These are phyloP conservation scores for Beauveria caledonica DNA, from an alignment of 2,329 filamentous ascomycete species.

Conservation along the genomic window DNA sequence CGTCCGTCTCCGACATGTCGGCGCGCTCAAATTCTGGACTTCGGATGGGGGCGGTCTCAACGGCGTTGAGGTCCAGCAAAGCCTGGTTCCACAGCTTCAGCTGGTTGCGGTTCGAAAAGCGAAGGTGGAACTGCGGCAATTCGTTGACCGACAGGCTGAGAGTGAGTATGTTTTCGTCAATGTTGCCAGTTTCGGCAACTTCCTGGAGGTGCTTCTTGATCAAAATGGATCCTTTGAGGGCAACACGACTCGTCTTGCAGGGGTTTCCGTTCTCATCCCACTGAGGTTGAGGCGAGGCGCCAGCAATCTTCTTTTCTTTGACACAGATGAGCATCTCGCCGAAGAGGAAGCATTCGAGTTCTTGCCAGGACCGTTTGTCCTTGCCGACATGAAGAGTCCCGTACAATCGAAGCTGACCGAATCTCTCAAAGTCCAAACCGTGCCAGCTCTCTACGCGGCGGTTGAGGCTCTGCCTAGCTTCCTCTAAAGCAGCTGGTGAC, in stretches of 20 bases:
- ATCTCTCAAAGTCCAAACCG: conserved; percentile 83
- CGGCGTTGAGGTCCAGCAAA: conserved; percentile 70
- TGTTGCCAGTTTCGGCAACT: conserved; percentile 60
- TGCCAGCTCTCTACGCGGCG: conserved; percentile 97
- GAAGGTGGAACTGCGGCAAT: conserved; percentile 86
- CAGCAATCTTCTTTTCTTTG: conserved; percentile 77
- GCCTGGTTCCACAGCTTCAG: conserved; percentile 87
- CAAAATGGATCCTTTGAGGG: conserved; percentile 91
- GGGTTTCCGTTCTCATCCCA: conserved; percentile 55
- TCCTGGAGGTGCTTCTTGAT: conserved; percentile 97
- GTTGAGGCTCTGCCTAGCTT: conserved; percentile 78
- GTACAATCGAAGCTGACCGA: conserved; percentile 84
- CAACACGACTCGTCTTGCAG: conserved; percentile 66
- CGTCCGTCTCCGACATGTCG: conserved; percentile 74
- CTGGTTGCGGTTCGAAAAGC: conserved; percentile 76
- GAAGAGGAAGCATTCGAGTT: conserved; percentile 93
- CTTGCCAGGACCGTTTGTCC: conserved; percentile 94
- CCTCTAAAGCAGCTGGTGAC: conserved; percentile 66
- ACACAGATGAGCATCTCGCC: conserved; percentile 99
- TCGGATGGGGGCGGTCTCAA: conserved; percentile 55
- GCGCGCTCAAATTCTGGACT: conserved; percentile 70
- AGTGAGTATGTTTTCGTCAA: conserved; percentile 78
- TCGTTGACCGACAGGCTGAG: conserved; percentile 86
- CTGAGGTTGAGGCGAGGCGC: conserved; percentile 39
- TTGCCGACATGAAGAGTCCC: conserved; percentile 90